Percentiles rank a stretch among this genome's conserved stretches.
phyloP scores from a whole-genome alignment of 2,329 filamentous ascomycete species.

The Trichothecium sympodiale region DNA sequence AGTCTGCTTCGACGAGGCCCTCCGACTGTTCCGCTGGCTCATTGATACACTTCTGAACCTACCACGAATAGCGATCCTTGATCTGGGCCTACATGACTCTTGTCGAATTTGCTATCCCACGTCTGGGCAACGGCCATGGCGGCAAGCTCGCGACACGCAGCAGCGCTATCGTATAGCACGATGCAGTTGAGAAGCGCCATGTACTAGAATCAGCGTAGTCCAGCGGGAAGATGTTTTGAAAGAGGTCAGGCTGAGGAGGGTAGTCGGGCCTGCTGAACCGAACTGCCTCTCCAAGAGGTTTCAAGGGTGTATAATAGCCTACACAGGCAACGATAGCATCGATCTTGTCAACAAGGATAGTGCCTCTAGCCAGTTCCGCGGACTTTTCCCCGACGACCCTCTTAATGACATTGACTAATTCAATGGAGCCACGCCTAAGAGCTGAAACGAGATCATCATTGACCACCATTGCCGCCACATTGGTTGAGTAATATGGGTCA shows the following conservation, averaged over 20 bases:
- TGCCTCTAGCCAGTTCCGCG: slow-evolving; percentile 14
- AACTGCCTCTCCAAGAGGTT: slow-evolving; percentile 7
- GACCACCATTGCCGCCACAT: slow-evolving; percentile 7
- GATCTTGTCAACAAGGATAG: slow-evolving; percentile 11
- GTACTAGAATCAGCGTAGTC: slow-evolving; percentile 24
- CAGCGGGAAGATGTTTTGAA: slow-evolving; percentile 29
- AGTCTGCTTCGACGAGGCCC: slow-evolving; percentile 13
- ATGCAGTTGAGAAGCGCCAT: slow-evolving; percentile 26
- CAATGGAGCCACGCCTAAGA: slow-evolving; percentile 6
- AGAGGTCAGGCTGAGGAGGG: slow-evolving; percentile 20
- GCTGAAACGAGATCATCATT: slow-evolving; percentile 11
- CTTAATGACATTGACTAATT: slow-evolving; percentile 5
- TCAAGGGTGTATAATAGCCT: slow-evolving; percentile 17
- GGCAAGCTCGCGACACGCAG: slow-evolving; percentile 26
- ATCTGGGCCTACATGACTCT: slow-evolving; percentile 20
- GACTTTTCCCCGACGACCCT: slow-evolving; percentile 9
- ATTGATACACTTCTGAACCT: slow-evolving; percentile 5
- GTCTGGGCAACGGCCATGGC: slow-evolving; percentile 28
- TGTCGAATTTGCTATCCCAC: slow-evolving; percentile 21
- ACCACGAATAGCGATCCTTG: slow-evolving; percentile 7
- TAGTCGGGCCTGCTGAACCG: slow-evolving; percentile 4
- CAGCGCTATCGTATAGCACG: slow-evolving; percentile 19
- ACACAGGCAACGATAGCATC: slow-evolving; percentile 20
- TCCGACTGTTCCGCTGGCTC: slow-evolving; percentile 7
- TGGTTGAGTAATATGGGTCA: slow-evolving; percentile 7